These are phyloP conservation scores for Ligustrum vulgare DNA, from an alignment of 257 asterid genomes.

Conservation along the genomic window DNA sequence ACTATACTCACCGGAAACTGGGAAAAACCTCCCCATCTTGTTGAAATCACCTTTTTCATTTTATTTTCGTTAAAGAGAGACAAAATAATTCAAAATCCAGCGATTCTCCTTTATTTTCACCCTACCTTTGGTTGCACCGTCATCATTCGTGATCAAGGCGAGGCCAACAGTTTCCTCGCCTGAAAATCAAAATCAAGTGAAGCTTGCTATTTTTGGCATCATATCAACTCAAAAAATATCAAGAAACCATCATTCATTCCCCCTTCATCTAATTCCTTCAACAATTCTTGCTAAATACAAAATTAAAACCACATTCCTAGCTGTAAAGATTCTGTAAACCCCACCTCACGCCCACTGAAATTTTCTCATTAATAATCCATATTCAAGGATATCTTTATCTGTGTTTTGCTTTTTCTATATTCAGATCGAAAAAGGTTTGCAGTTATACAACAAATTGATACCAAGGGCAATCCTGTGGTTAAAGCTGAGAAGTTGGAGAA, in stretches of 20 bases:
- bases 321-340: conserved; percentile 36
- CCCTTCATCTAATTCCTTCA: conserved; percentile 18
- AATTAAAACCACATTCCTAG: conserved; percentile 32
- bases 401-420: conserved; percentile 5
- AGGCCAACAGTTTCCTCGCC: no score
- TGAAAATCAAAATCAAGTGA: conserved; percentile 27
- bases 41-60: no score
- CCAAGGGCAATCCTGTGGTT: no score
- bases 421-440: not conserved
- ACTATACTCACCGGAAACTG: no score
- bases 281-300: conserved; percentile 14
- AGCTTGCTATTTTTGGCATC: conserved; percentile 31
- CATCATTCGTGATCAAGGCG: no score
- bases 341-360: conserved; percentile 41
- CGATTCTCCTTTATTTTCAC: no score
- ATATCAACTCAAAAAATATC: conserved; percentile 36
- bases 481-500: no score
- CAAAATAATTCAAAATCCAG: no score
- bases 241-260: conserved; percentile 31
- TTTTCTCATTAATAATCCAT: conserved; percentile 1
- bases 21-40: no score
- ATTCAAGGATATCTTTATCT: conserved; percentile 27
- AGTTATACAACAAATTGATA: not conserved
- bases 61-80: no score
- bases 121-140: no score